Evolutionary conservation across 225 moss, liverwort and hornwort species (phyloP), one percentile per base, ranked within the genome.

Genomic region (Thuidium tamariscinum): DNA sequence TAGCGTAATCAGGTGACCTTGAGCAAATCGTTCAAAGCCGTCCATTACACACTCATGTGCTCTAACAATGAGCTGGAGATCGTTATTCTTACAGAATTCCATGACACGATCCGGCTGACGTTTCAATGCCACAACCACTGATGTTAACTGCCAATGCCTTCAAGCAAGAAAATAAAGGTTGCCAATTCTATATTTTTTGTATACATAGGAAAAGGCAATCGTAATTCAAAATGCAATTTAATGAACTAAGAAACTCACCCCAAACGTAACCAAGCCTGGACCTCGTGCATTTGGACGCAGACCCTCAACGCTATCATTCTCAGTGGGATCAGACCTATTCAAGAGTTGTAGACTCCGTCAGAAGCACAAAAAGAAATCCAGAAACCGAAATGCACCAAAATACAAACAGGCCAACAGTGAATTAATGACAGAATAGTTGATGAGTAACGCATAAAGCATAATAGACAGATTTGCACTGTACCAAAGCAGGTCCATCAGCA

Each of bases 1-100:
- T 16, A 99, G 64, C 63, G 98, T 99, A 59, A 99, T 99, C 78
- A 99, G 86, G 87, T 99, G 98, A 32, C 98, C 98, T 89, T 99
- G 98, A 9, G 97, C 98, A 84, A 97, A 99, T 42, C 97, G 97
- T 86, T 99, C 98, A 89, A 99, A 99, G 6, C 98, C 98, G 75
- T 99, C 98, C 98, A 99, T 99, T 34, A 99, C 98, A 88, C 98
- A 99, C 90, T 99, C 98, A 89, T 99, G 98, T 46, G 98, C 98
- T 80, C 98, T 92, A 30, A 99, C 98, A 87, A 99, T 99, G 25
- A 99, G 94, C 90, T 99, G 98, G 79, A 99, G 93, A 88, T 99
- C 97, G 81, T 99, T 99, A 82, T 97, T 96, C 86, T 99, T 99
- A 87, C 98, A 99, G 32, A 99, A 99, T 69, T 99, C 98, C 94